Evolutionary conservation across 768 basidiomycete species (phyloP), one percentile per base, ranked within the genome.

Genomic region (Russula lepida): DNA sequence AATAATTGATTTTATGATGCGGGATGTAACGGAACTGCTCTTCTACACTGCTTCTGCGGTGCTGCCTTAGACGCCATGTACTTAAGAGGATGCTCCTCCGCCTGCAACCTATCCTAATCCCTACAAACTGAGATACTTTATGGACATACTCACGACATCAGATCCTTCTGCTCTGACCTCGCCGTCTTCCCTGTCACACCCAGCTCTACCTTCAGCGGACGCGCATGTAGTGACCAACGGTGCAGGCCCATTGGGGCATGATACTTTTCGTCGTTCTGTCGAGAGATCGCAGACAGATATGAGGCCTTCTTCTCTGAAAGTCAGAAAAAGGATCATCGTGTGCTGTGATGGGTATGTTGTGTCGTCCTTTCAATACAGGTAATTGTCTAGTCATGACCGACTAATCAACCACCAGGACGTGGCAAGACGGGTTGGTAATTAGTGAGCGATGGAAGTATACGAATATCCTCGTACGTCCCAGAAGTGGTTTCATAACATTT

Each of bases 311-410:
- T 32, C 27, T 4, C 13, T 54, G 32, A 53, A 41, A 27, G 30
- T 62, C 21, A 64, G 44, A 43, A 64, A 64, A 54, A 76, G 88
- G 56, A 80, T 89, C 51, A 76, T 88, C 30, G 77, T 89, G 39
- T 89, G 86, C 66, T 89, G 88, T 64, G 88, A 89, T 68, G 88
- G 88, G 88, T 84, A 61, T 66, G 80, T 70, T 46, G 25, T 33
- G 17, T 43, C n/a, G n/a, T n/a, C n/a, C n/a, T 30, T 47, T 33
- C 8, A 11, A 27, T 13, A 11, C 28, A 28, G 33, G 12, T 21
- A 35, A 43, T n/a, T n/a, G 11, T 28, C 43, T 19, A 30, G 47
- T 48, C 39, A 35, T 19, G 44, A 28, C 13, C 8, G 44, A 23
- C 8, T 44, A 6, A 47, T 2, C 25, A 21, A 30, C 41, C 3